Evolutionary conservation across 129 eudicot species (phyloP).

Genomic region (Artemisia argyi): DNA sequence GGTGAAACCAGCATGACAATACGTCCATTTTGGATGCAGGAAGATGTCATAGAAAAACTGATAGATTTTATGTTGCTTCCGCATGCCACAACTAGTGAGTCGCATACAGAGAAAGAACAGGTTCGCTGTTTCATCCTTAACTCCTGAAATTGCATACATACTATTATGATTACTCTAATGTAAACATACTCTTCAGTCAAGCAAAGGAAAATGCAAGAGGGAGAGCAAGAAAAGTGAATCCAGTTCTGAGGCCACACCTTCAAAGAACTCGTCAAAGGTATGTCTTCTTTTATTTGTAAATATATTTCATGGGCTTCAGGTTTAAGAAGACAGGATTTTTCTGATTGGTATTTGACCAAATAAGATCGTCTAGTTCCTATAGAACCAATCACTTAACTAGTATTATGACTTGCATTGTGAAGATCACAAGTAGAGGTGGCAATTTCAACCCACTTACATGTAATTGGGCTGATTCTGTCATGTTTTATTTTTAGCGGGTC

Average conservation of each 20-base stretch:
- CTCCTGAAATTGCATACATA: neutral
- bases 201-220: constrained; percentile 80
- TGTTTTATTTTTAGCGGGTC: neutral
- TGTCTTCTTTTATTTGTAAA: neutral
- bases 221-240: constrained; percentile 41
- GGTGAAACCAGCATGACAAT: constrained; percentile 24
- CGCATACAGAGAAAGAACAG: constrained; percentile 79
- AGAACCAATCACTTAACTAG: neutral
- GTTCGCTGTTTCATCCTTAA: constrained; percentile 27
- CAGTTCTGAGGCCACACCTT: constrained; percentile 40
- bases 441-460: neutral
- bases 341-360: too few species aligned
- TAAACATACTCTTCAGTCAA: constrained; percentile 40
- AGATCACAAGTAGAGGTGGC: neutral
- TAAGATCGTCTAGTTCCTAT: too few species aligned
- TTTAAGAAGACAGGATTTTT: too few species aligned
- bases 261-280: constrained; percentile 80
- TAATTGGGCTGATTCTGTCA: neutral
- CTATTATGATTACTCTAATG: constrained; percentile 9
- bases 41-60: constrained; percentile 74
- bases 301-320: too few species aligned
- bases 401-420: neutral
- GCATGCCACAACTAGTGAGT: constrained; percentile 65
- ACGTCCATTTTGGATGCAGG: constrained; percentile 48
- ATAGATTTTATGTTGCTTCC: constrained; percentile 82